Conservation (phyloP, 2,329 filamentous ascomycete species). For the Beauveria pseudobassiana region DNA sequence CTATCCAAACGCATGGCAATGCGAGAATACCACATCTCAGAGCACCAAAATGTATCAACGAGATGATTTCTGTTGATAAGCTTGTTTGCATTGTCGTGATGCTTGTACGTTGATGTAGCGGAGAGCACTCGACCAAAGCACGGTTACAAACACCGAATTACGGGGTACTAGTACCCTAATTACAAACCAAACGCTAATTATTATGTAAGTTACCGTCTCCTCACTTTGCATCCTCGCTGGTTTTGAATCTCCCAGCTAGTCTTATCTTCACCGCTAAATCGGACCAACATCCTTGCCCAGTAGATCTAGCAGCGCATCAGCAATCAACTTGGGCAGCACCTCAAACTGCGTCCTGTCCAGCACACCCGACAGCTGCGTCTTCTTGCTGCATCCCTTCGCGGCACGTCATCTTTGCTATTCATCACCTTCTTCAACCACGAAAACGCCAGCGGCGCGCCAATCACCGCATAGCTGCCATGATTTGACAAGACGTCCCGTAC, state of each 20-base stretch:
- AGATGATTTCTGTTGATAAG: too few species aligned
- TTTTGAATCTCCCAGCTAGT: background rate
- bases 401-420: background rate
- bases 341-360: background rate
- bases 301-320: background rate
- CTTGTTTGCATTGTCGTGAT: too few species aligned
- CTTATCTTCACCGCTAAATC: background rate
- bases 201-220: too few species aligned
- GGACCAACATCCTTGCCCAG: background rate
- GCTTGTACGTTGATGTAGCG: too few species aligned
- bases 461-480: background rate
- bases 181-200: too few species aligned
- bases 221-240: too few species aligned
- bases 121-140: too few species aligned
- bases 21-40: too few species aligned
- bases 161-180: too few species aligned
- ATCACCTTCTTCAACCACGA: conserved; percentile 1
- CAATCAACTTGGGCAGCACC: conserved; percentile 2
- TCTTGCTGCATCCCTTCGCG: background rate
- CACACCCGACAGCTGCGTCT: background rate
- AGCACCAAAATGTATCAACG: too few species aligned
- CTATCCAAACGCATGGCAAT: too few species aligned
- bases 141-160: too few species aligned
- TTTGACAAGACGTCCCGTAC: conserved; percentile 2
- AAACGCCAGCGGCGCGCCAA: conserved; percentile 3